A percentile compares a stretch with the other conserved stretches of the same genome.
Evolutionary conservation across 495 filamentous ascomycete species (phyloP).

Genomic region (Glonium stellatum): DNA sequence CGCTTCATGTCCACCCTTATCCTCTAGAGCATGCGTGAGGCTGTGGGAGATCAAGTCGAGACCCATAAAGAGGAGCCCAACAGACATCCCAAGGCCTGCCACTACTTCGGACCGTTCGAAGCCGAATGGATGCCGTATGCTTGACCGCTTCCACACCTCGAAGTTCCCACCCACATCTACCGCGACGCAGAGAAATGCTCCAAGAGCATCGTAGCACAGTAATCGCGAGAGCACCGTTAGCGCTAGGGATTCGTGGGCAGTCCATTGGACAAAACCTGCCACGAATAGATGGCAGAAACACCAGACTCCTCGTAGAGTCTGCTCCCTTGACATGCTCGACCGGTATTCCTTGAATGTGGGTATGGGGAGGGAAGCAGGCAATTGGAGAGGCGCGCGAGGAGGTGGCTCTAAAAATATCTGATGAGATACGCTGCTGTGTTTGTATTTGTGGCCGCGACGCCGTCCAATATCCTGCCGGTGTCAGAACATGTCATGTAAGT

Average conservation of each 20-base stretch:
- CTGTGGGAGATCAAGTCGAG: slow-evolving; percentile 92
- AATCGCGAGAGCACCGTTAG: slow-evolving; percentile 89
- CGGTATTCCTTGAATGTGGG: slow-evolving; percentile 82
- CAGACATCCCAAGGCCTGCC: slow-evolving; percentile 93
- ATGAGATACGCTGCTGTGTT: slow-evolving; percentile 92
- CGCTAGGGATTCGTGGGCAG: slow-evolving; percentile 77
- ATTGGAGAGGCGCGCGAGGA: slow-evolving; percentile 72
- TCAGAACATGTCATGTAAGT: slow-evolving; percentile 6
- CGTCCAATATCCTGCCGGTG: slow-evolving; percentile 60
- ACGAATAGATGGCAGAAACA: slow-evolving; percentile 79
- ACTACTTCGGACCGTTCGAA: slow-evolving; percentile 81
- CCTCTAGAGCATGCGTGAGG: slow-evolving; percentile 75
- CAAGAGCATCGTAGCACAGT: slow-evolving; percentile 88
- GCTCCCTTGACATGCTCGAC: slow-evolving; percentile 76
- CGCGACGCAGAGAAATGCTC: slow-evolving; percentile 83
- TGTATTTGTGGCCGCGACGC: slow-evolving; percentile 93
- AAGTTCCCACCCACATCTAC: slow-evolving; percentile 94
- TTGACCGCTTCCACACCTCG: slow-evolving; percentile 92
- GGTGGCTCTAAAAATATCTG: slow-evolving; percentile 96
- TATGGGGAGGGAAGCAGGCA: slow-evolving; percentile 91
- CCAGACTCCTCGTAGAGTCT: slow-evolving; percentile 77
- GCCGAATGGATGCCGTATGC: slow-evolving; percentile 88
- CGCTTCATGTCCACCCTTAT: slow-evolving; percentile 51
- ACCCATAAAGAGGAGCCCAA: slow-evolving; percentile 92
- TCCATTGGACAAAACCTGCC: slow-evolving; percentile 76